Conservation (phyloP, 2,329 filamentous ascomycete genomes). For the Colletotrichum sp. region DNA sequence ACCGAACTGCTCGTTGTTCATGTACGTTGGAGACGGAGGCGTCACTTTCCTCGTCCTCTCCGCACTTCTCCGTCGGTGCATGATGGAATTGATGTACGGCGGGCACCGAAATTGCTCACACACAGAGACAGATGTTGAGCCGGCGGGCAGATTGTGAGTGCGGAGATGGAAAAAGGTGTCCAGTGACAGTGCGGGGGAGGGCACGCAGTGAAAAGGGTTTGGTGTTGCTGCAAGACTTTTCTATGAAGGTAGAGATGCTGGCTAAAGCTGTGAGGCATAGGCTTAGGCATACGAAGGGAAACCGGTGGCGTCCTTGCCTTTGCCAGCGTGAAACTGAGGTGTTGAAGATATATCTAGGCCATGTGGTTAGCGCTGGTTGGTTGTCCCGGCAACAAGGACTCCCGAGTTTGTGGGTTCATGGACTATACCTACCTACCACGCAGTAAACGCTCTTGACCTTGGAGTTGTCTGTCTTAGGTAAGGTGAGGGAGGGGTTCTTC, state of each 20-base stretch:
- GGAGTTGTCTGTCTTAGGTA: neutral
- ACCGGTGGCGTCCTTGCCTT: neutral
- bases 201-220: neutral
- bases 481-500: neutral
- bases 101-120: neutral
- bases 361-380: slow-evolving; percentile 16
- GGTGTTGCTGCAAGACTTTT: neutral
- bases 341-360: slow-evolving; percentile 13
- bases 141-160: neutral
- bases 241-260: slow-evolving; percentile 7
- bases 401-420: neutral
- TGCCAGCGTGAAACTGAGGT: neutral
- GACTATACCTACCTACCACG: neutral
- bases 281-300: neutral
- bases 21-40: slow-evolving; percentile 67
- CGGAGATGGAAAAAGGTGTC: neutral
- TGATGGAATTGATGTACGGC: neutral
- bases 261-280: neutral
- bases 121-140: neutral
- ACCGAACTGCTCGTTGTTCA: slow-evolving; percentile 74
- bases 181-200: neutral
- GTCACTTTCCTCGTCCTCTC: slow-evolving; percentile 58
- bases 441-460: neutral
- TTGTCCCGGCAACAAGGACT: slow-evolving; percentile 20
- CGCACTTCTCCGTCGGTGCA: slow-evolving; percentile 31